Evolutionary conservation across 2,329 filamentous ascomycete species (phyloP), one percentile per base, ranked within the genome.

Genomic region (Neonectria sp.): DNA sequence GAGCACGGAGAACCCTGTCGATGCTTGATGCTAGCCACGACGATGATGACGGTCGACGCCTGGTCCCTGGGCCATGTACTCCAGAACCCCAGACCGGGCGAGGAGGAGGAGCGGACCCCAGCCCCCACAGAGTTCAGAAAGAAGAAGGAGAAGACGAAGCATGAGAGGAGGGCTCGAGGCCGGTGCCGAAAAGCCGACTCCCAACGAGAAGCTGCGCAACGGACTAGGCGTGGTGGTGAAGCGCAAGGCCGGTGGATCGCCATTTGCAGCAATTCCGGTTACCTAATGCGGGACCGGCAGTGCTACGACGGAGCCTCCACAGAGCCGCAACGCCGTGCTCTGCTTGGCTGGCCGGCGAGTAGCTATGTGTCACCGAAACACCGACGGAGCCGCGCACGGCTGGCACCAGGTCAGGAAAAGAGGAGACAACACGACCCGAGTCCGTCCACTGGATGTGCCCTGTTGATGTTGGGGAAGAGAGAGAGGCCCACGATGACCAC

Each of bases 221-320:
- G 11, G 33, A 13, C 33, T 4, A 11, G 11, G 33, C 27, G 27
- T 29, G 27, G 27, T 29, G 27, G 27, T 29, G 27, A 29, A 29
- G 27, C 27, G 4, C 27, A 25, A 12, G 45, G 21, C 27, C 33
- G 29, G 61, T 59, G 61, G 61, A 64, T 64, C 49, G n/a, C 35
- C 24, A 60, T 60, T 8, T 24, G 33, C 29, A 53, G 29, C 37
- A 37, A 52, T 52, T 57, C 45, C 29, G 24, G 24, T 66, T 66
- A 66, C 63, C 63, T 66, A 66, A 66, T 66, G 58, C 58, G 53
- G 58, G 52, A 29, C 63, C 57, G 63, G 57, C 63, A 66, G 53
- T 66, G 58, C 53, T 21, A 57, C 63, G 27, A 58, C 53, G 56
- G 63, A 61, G 58, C 58, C 58, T 59, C 58, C 51, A 53, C 51